phyloP scores from a whole-genome alignment of 2,329 filamentous ascomycete species.

The Pseudodiploospora longispora region DNA sequence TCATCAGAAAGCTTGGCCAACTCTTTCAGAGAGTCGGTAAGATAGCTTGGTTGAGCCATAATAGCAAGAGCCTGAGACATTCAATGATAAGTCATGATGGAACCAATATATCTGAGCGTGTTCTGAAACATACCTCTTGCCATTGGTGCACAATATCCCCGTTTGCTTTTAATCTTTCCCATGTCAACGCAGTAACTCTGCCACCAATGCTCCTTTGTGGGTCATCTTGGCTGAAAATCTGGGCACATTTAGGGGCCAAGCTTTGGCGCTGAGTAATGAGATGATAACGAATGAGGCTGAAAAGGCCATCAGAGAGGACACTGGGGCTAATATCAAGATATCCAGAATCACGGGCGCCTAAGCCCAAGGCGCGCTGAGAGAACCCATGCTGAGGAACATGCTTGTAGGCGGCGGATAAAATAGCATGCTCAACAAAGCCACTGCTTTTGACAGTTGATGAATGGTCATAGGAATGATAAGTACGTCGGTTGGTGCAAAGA shows the following conservation, averaged over 20 bases:
- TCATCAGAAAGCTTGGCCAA: slow-evolving; percentile 81
- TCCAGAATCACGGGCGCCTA: slow-evolving; percentile 75
- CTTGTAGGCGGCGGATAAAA: slow-evolving; percentile 71
- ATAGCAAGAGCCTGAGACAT: slow-evolving; percentile 69
- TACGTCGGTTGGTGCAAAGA: slow-evolving; percentile 4
- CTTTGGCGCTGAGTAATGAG: slow-evolving; percentile 58
- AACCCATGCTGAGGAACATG: slow-evolving; percentile 82
- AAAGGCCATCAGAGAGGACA: slow-evolving; percentile 69
- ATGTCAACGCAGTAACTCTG: slow-evolving; percentile 63
- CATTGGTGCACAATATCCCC: slow-evolving; percentile 63
- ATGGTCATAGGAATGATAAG: slow-evolving; percentile 71
- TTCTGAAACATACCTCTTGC: slow-evolving; percentile 63
- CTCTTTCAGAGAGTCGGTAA: slow-evolving; percentile 69
- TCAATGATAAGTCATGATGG: neutral
- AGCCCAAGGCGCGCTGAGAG: slow-evolving; percentile 60
- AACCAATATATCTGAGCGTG: neutral
- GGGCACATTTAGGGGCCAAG: slow-evolving; percentile 36
- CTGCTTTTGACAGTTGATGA: slow-evolving; percentile 51
- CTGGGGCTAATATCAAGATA: slow-evolving; percentile 82
- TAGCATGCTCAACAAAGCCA: slow-evolving; percentile 59
- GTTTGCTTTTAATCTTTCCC: slow-evolving; percentile 73
- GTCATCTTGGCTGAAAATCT: slow-evolving; percentile 29
- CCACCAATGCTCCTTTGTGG: slow-evolving; percentile 41
- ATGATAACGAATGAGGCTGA: slow-evolving; percentile 75
- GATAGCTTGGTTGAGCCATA: slow-evolving; percentile 77